Evolutionary conservation across 768 basidiomycete species (phyloP).

Genomic region (Pleurotus citrinopileatus): DNA sequence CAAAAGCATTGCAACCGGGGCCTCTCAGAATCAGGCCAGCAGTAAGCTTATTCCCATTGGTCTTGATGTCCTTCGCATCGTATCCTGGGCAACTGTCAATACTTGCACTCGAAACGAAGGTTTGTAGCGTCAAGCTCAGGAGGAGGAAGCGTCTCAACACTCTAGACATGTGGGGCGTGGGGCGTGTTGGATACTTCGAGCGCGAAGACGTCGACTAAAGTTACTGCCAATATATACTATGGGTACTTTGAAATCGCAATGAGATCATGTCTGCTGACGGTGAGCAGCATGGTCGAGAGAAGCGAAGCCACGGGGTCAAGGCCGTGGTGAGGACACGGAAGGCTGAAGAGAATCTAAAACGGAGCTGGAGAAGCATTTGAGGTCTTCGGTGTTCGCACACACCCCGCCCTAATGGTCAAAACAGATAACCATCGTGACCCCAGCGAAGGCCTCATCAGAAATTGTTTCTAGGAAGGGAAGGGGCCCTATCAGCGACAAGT

Average conservation of each 20-base stretch:
- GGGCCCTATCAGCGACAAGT: no score
- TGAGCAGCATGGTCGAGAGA: not conserved
- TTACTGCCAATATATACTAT: no score
- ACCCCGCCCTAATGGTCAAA: no score
- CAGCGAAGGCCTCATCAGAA: no score
- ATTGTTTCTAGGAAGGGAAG: no score
- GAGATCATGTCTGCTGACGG: not conserved
- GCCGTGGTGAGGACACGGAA: not conserved
- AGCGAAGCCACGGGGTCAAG: not conserved
- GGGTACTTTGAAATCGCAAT: no score
- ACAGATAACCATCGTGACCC: no score
- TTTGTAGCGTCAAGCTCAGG: no score
- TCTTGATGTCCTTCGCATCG: conserved; percentile 42
- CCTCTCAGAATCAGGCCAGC: conserved; percentile 54
- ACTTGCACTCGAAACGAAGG: no score
- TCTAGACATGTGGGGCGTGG: not conserved
- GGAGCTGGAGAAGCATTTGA: not conserved
- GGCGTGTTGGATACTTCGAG: no score
- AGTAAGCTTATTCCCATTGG: conserved; percentile 35
- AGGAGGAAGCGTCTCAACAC: not conserved
- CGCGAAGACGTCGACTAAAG: no score
- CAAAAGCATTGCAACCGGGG: conserved; percentile 56
- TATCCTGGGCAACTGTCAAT: conserved; percentile 67
- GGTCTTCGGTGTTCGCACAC: no score
- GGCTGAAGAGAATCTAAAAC: not conserved